Conservation (phyloP, 345 rosid species). For the Citrus medica region DNA sequence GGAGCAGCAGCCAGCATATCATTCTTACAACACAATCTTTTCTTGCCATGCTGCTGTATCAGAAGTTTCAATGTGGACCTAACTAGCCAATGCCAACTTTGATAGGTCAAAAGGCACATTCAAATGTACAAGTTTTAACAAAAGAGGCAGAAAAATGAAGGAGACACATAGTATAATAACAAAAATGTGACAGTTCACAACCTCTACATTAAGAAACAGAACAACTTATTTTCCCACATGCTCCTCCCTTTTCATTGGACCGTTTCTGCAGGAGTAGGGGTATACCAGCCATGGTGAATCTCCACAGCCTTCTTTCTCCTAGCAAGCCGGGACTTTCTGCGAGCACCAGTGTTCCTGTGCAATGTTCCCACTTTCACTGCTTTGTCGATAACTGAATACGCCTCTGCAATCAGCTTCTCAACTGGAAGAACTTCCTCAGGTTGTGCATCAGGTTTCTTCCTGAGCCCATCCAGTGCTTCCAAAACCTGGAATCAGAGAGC, state of each 20-base stretch:
- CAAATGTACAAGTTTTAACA: background rate
- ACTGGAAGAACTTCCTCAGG: slow-evolving; percentile 63
- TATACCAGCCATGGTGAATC: slow-evolving; percentile 88
- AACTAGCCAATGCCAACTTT: background rate
- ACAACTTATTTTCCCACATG: background rate
- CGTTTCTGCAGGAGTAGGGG: slow-evolving; percentile 46
- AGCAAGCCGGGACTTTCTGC: slow-evolving; percentile 87
- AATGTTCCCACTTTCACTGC: slow-evolving; percentile 71
- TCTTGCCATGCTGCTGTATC: background rate
- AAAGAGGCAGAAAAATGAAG: background rate
- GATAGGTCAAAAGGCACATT: background rate
- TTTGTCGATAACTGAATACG: slow-evolving; percentile 81
- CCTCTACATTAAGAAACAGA: slow-evolving; percentile 11
- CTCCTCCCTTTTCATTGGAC: slow-evolving; percentile 17
- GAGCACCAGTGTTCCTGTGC: slow-evolving; percentile 81
- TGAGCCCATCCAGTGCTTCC: slow-evolving; percentile 69
- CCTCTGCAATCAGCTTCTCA: slow-evolving; percentile 84
- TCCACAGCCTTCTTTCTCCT: slow-evolving; percentile 84
- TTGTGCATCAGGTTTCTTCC: slow-evolving; percentile 79
- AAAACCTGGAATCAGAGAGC: slow-evolving; percentile 47
- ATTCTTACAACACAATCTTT: background rate
- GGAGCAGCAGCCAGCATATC: background rate
- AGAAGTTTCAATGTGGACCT: background rate
- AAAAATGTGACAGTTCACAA: background rate
- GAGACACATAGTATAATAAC: background rate